Conservation (phyloP, 495 filamentous ascomycete genomes). For the Achaetomiella virescens region DNA sequence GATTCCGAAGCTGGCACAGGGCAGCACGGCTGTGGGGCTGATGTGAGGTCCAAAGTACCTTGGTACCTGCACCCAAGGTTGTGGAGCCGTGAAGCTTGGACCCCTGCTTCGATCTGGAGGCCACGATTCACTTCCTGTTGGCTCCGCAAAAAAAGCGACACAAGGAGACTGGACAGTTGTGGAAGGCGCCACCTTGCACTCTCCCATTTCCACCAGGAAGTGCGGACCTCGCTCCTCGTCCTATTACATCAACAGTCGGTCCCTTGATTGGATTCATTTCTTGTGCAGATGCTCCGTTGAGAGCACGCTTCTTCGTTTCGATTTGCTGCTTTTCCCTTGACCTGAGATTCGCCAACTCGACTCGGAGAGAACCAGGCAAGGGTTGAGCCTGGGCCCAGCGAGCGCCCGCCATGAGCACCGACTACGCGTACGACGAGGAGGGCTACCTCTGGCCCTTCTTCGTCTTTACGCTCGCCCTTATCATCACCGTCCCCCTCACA, state of each 20-base stretch:
- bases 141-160: slow-evolving; percentile 10
- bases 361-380: background rate
- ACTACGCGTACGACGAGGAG: slow-evolving; percentile 97
- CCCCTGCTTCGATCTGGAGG: slow-evolving; percentile 29
- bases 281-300: background rate
- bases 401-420: slow-evolving; percentile 71
- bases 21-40: background rate
- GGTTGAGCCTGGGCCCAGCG: background rate
- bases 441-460: slow-evolving; percentile 99
- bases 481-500: slow-evolving; percentile 86
- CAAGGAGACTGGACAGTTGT: slow-evolving; percentile 1
- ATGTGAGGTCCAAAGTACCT: background rate
- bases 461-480: slow-evolving; percentile 79
- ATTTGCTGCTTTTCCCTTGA: background rate
- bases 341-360: background rate
- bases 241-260: background rate
- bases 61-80: background rate
- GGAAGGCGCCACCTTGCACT: slow-evolving; percentile 31
- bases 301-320: background rate
- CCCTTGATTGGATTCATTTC: background rate
- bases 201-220: background rate
- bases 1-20: too few relatives aligned
- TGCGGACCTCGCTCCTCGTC: slow-evolving; percentile 9
- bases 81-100: slow-evolving; percentile 21
- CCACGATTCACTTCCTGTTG: slow-evolving; percentile 31